These are phyloP conservation scores for Gaultheria prostrata DNA, from an alignment of 148 eudicot species.

Conservation along the genomic window DNA sequence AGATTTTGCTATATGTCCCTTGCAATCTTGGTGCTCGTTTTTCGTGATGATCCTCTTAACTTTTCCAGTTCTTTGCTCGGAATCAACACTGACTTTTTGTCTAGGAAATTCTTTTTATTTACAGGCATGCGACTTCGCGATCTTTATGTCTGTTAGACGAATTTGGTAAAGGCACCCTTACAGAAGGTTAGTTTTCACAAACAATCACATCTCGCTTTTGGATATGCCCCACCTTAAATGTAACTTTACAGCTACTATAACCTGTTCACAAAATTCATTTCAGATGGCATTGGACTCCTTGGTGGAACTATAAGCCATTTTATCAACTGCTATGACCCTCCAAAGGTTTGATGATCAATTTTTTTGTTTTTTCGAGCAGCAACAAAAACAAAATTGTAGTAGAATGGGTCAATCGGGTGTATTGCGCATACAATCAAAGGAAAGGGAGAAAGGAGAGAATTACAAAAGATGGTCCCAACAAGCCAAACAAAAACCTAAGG, in stretches of 20 bases:
- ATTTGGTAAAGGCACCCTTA: conserved; percentile 96
- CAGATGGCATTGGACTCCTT: conserved; percentile 98
- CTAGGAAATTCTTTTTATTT: not conserved
- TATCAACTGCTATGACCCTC: conserved; percentile 61
- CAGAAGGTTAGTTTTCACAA: conserved; percentile 60
- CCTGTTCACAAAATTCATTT: conserved; percentile 24
- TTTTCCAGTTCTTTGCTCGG: not conserved
- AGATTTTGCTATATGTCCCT: not conserved
- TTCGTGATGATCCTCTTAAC: not conserved
- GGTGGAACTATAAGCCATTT: conserved; percentile 89
- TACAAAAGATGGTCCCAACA: not conserved
- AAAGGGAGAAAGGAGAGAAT: not conserved
- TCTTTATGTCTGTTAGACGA: conserved; percentile 94
- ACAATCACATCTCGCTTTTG: not conserved
- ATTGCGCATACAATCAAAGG: not conserved
- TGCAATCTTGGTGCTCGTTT: not conserved
- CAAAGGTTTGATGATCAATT: conserved; percentile 55
- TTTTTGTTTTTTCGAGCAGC: not conserved
- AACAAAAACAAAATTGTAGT: not conserved
- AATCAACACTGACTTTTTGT: not conserved
- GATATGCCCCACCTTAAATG: conserved; percentile 11
- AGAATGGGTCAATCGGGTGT: not conserved
- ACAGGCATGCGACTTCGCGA: conserved; percentile 77
- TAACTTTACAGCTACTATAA: not conserved
- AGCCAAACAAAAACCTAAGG: not conserved